These are phyloP conservation scores for Chenopodium quinoa DNA, from an alignment of 148 eudicot genomes.

Conservation along the genomic window DNA sequence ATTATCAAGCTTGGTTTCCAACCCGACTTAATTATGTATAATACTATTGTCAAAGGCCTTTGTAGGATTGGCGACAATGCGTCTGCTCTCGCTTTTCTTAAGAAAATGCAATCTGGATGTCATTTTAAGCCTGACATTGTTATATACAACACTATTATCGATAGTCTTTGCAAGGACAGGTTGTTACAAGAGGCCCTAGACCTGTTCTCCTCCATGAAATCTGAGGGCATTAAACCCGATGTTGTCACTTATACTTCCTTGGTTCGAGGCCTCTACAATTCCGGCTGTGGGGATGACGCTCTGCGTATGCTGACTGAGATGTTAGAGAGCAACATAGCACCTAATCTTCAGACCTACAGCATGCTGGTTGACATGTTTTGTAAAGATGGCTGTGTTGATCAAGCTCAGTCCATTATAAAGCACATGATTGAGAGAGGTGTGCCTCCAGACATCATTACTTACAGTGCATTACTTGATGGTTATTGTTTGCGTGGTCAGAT, in stretches of 20 bases:
- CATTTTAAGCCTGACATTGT: neutral
- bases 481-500: no score
- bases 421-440: no score
- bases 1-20: neutral
- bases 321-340: neutral
- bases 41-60: neutral
- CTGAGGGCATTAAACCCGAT: neutral
- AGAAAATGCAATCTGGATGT: neutral
- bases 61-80: neutral
- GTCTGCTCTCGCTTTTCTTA: neutral
- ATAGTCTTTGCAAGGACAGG: neutral
- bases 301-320: neutral
- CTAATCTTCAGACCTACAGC: no score
- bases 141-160: neutral
- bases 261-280: neutral
- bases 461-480: no score
- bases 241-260: neutral
- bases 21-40: neutral
- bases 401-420: no score
- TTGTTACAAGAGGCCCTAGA: neutral
- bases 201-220: neutral
- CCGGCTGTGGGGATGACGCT: neutral
- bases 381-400: no score
- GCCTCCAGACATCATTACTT: no score
- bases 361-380: no score